phyloP scores from a whole-genome alignment of 2,329 filamentous ascomycete genomes.

The Ophiostoma angusticollis region DNA sequence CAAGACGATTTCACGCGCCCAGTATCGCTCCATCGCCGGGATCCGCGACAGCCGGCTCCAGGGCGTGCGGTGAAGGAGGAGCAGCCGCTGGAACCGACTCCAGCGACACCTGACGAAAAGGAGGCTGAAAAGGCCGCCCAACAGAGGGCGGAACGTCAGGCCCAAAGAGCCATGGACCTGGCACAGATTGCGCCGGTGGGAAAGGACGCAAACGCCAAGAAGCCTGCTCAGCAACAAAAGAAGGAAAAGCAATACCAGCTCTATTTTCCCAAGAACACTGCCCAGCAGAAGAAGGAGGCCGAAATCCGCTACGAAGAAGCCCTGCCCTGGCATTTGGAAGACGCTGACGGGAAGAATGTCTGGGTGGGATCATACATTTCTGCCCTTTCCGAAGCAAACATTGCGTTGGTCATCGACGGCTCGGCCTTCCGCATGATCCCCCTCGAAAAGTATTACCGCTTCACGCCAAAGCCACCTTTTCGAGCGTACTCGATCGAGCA shows the following conservation, averaged over 20 bases:
- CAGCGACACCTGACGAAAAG: slow-evolving; percentile 36
- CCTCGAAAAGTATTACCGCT: slow-evolving; percentile 90
- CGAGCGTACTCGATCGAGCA: slow-evolving; percentile 69
- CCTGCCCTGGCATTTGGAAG: slow-evolving; percentile 90
- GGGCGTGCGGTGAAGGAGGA: slow-evolving; percentile 53
- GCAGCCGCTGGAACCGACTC: slow-evolving; percentile 23
- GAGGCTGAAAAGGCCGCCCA: slow-evolving; percentile 56
- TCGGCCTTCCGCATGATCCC: slow-evolving; percentile 73
- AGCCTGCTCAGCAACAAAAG: slow-evolving; percentile 38
- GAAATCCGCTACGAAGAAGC: slow-evolving; percentile 85
- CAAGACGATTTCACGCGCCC: slow-evolving; percentile 77
- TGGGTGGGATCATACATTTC: slow-evolving; percentile 90
- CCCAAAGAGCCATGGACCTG: slow-evolving; percentile 72
- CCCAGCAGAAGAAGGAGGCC: slow-evolving; percentile 64
- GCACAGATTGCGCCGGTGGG: slow-evolving; percentile 86
- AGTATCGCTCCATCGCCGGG: slow-evolving; percentile 77
- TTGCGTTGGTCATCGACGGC: slow-evolving; percentile 61
- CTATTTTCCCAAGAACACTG: slow-evolving; percentile 63
- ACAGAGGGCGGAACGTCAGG: slow-evolving; percentile 64
- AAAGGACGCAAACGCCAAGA: slow-evolving; percentile 40
- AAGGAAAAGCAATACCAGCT: slow-evolving; percentile 70
- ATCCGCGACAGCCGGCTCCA: slow-evolving; percentile 58
- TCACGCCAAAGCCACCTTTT: slow-evolving; percentile 68
- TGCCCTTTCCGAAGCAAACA: slow-evolving; percentile 72
- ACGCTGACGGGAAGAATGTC: slow-evolving; percentile 87